phyloP scores from a whole-genome alignment of 2,329 filamentous ascomycete genomes.

The Blastomyces gilchristii region DNA sequence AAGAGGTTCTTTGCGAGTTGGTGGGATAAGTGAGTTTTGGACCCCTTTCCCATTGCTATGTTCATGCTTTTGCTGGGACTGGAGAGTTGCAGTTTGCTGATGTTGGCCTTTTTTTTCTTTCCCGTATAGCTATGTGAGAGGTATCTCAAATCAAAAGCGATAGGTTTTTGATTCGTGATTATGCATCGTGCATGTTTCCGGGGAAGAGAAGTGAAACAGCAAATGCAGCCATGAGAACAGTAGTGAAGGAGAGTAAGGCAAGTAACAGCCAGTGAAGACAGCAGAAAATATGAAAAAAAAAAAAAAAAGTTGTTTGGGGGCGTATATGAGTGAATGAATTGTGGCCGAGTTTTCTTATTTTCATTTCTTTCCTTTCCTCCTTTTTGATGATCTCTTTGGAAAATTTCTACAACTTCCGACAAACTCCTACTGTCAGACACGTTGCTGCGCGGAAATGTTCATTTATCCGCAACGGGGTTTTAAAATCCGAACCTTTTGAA shows the following conservation, averaged over 20 bases:
- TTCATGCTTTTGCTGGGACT: not conserved
- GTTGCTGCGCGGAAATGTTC: not conserved
- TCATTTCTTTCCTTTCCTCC: not conserved
- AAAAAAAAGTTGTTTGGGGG: not conserved
- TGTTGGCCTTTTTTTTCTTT: not conserved
- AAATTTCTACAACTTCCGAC: not conserved
- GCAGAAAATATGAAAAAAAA: not conserved
- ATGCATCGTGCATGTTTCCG: not conserved
- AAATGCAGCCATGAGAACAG: not conserved
- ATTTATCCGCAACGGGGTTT: not conserved
- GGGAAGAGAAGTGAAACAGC: not conserved
- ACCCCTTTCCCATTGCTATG: not conserved
- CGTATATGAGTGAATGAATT: not conserved
- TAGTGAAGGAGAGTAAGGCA: not conserved
- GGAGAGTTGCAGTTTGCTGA: not conserved
- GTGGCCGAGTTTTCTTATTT: not conserved
- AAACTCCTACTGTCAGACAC: not conserved
- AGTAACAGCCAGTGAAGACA: not conserved
- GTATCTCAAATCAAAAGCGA: not conserved
- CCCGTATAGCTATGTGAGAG: not conserved
- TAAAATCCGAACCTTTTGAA: not conserved
- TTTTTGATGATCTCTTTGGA: no score
- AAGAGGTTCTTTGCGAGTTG: conserved; percentile 30
- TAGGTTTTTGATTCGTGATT: not conserved
- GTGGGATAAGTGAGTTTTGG: conserved; percentile 30